These are phyloP conservation scores for Cadophora sp. DNA, from an alignment of 2,329 filamentous ascomycete genomes.

Conservation along the genomic window DNA sequence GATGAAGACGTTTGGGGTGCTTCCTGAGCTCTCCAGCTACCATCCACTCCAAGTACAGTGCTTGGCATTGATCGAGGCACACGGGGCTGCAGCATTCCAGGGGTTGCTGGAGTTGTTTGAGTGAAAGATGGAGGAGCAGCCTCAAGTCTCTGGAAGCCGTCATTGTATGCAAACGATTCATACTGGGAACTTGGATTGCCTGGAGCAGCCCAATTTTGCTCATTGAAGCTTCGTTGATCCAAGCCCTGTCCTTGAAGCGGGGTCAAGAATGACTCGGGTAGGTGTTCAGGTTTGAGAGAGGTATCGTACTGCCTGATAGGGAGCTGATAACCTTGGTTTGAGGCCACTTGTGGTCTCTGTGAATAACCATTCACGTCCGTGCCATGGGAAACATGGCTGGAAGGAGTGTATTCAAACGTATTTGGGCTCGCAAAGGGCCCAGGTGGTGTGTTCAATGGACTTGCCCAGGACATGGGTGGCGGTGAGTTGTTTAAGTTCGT, in stretches of 20 bases:
- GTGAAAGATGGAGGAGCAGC: background rate
- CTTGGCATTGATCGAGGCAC: background rate
- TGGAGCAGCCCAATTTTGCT: background rate
- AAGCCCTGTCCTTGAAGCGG: background rate
- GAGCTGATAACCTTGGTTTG: background rate
- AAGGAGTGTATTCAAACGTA: conserved; percentile 10
- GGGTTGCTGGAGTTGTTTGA: background rate
- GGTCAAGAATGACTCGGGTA: background rate
- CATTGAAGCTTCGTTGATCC: background rate
- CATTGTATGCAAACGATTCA: background rate
- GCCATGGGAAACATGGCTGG: background rate
- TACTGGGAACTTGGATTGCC: background rate
- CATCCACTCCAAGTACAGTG: background rate
- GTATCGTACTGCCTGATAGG: background rate
- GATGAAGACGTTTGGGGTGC: background rate
- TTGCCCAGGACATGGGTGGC: background rate
- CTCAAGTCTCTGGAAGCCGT: background rate
- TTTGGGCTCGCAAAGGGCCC: background rate
- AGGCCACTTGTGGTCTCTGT: background rate
- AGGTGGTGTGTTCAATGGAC: background rate
- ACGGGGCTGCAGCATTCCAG: no score
- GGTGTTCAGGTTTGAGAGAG: background rate
- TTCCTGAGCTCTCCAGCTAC: background rate
- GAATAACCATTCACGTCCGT: background rate
- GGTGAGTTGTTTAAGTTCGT: no score